These are phyloP conservation scores for Astrocystis sublimbata DNA, from an alignment of 495 filamentous ascomycete species.

Conservation along the genomic window DNA sequence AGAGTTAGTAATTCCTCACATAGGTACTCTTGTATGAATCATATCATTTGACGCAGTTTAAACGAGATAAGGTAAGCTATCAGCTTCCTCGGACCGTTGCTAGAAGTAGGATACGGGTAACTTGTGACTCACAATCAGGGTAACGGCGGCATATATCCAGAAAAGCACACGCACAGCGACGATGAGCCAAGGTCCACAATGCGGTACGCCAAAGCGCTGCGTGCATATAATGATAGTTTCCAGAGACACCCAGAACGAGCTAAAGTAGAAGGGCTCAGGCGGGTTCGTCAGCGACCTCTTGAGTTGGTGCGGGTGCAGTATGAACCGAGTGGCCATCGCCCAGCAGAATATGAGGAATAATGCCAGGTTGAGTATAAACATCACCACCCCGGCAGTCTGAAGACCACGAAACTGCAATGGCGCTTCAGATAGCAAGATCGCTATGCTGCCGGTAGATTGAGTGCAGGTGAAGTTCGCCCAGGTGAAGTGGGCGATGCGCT, in stretches of 20 bases:
- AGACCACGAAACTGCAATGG: conserved; percentile 54
- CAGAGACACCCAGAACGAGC: conserved; percentile 57
- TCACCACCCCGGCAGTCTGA: conserved; percentile 47
- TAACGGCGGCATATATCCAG: conserved; percentile 39
- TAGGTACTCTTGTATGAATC: neutral
- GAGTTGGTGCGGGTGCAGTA: conserved; percentile 44
- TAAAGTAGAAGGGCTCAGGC: conserved; percentile 58
- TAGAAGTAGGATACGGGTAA: too few species aligned
- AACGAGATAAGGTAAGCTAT: conserved; percentile 3
- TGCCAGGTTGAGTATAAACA: conserved; percentile 57
- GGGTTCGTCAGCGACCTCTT: conserved; percentile 51
- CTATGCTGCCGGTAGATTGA: conserved; percentile 60
- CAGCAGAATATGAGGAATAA: conserved; percentile 49
- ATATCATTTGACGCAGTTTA: neutral
- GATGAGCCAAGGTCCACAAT: conserved; percentile 39
- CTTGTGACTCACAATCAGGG: conserved; percentile 21
- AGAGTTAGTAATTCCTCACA: neutral
- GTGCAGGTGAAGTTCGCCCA: conserved; percentile 56
- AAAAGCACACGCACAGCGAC: conserved; percentile 36
- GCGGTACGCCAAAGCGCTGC: conserved; percentile 51
- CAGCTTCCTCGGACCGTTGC: too few species aligned
- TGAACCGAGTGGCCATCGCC: conserved; percentile 51
- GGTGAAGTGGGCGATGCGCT: conserved; percentile 57
- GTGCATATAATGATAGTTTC: conserved; percentile 55
- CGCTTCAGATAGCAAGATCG: conserved; percentile 51